These are phyloP conservation scores for Santalum album DNA, from an alignment of 164 flowering plant species.

Conservation along the genomic window DNA sequence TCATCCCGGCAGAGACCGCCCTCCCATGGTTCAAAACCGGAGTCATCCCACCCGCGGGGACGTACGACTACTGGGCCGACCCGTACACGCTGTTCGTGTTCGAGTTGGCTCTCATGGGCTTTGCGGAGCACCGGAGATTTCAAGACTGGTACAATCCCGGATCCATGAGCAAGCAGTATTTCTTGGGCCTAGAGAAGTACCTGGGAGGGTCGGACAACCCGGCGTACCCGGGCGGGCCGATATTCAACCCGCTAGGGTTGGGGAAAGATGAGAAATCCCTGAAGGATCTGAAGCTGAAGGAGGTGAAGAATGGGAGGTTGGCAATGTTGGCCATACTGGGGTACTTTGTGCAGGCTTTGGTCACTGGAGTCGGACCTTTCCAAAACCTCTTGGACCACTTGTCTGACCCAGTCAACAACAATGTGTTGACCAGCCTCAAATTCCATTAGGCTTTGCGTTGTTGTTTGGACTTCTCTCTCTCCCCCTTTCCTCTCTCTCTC, in stretches of 20 bases:
- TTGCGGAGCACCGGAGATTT: constrained; percentile 91
- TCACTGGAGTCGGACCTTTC: constrained; percentile 89
- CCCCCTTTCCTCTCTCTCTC: too few relatives aligned
- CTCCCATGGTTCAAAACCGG: constrained; percentile 95
- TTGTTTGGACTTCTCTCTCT: too few relatives aligned
- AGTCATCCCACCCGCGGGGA: constrained; percentile 84
- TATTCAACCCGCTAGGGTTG: constrained; percentile 81
- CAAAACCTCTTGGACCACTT: constrained; percentile 93
- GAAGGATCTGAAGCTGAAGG: constrained; percentile 88
- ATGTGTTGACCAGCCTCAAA: constrained; percentile 86
- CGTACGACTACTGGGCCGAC: constrained; percentile 90
- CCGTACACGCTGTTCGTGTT: constrained; percentile 75
- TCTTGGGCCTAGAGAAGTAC: constrained; percentile 72
- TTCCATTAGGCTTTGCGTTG: constrained; percentile 56
- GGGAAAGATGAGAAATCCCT: constrained; percentile 89
- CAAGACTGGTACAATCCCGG: constrained; percentile 87
- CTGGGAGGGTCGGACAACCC: constrained; percentile 73
- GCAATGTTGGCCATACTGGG: constrained; percentile 96
- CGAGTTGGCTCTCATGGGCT: constrained; percentile 95
- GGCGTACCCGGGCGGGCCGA: constrained; percentile 67
- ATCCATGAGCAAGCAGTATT: constrained; percentile 82
- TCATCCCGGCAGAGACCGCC: constrained; percentile 76
- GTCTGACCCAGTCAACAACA: constrained; percentile 92
- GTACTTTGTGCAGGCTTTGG: constrained; percentile 69
- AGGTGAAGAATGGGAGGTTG: constrained; percentile 91